Evolutionary conservation across 192 early-diverging fungal species (phyloP), one percentile per base, ranked within the genome.

Genomic region (Coemansia sp.): DNA sequence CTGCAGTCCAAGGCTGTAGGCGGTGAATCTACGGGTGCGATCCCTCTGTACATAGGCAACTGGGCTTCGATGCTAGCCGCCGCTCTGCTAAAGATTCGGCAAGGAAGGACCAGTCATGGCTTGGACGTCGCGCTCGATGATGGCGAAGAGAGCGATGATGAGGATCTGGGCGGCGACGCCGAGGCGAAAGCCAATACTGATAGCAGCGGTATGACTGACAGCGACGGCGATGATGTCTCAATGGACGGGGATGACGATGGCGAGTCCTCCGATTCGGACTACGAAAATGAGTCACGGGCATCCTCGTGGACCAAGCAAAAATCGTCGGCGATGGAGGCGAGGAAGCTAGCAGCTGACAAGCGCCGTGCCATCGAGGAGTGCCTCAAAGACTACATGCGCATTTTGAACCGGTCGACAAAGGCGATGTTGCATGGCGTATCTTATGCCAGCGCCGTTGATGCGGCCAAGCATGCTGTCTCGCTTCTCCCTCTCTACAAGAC

Each of bases 401-500:
- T 78, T 34, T 43, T 66, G 11, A 73, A 79, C 53, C 76, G 71
- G 40, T 83, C 81, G n/a, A 78, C 73, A 38, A 75, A 69, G 49
- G 65, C 73, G 16, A 68, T 83, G 71, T 12, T 53, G 3, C 34
- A 66, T 27, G 64, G 38, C 38, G 62, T 69, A 15, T 39, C 76
- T 27, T 64, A 68, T 41, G 29, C 57, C 12, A 70, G 53, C 34
- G 81, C 81, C 5, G 9, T 69, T 15, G 76, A 83, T 10, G 70
- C 87, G 16, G 66, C 85, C 1, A 85, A 83, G 64, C 65, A 76
- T 5, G 65, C 89, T 5, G 72, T 87, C 0, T 78, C 82, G 5
- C 79, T 87, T 7, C 87, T 87, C 57, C 79, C 89, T 5, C 78
- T 94, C 0, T 91, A 87, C 65, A 79, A 87, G 20, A 90, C 87